Base-by-base conservation (phyloP, 139 green algal genomes). In the Chloropicon primus region DNA sequence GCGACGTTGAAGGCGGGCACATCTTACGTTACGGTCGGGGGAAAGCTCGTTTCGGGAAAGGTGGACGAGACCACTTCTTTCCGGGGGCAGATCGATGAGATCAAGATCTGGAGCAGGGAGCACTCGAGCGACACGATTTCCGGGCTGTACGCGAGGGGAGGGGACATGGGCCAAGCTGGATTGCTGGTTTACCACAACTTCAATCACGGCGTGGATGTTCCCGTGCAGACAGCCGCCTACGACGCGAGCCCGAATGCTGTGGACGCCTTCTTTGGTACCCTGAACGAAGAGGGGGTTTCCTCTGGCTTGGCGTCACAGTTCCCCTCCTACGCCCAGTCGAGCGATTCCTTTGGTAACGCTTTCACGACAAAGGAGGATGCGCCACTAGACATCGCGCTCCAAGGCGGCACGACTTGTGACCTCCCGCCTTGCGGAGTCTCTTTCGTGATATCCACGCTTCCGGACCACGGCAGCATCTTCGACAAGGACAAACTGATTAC, bases 381-480 rank as follows among this genome's bases (percentile, higher is more conserved):
- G 22, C 23, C 74, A 24, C 72, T 78, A 28, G 71, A 28, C 5
- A 80, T 81, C n/a, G 17, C 26, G 3, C 74, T 81, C 21, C 27
- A 74, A 21, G 78, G 78, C 26, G 78, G 41, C 41, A 62, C 41
- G 41, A 62, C 41, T 17, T 62, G 78, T 73, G 72, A 78, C 25
- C 22, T 22, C 26, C 26, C 78, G 26, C 72, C 41, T 17, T 62
- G 78, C 25, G 78, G 78, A 24, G 78, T 81, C 26, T 72, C 71
- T 2, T 81, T 78, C 78, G 22, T 75, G 24, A 75, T 81, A 21
- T 72, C 78, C 74, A 81, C 78, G 3, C 28, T 77, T 2, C 72
- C 78, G 26, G 26, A 74, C 24, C 2, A 78, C 10, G 78, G 78
- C 3, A n/a, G 21, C 10, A 74, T 81, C 22, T 78, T 73, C 23